A percentile compares a stretch with the other conserved stretches of the same genome.
Conservation (phyloP, 2,329 filamentous ascomycete genomes). For the Didymella segeticola region DNA sequence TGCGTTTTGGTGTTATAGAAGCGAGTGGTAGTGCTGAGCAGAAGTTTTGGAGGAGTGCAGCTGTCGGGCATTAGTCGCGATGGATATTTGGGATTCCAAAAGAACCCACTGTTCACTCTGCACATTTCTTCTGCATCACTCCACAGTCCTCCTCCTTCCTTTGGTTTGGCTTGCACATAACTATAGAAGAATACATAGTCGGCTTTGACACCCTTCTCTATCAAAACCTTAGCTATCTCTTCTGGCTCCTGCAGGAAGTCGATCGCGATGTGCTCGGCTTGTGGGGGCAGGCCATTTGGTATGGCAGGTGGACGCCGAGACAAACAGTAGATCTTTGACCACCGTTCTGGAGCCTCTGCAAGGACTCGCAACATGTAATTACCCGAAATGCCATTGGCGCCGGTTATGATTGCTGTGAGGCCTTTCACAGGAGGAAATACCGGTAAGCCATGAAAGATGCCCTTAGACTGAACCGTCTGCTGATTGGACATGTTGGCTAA, state of each 20-base stretch:
- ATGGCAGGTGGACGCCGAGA: constrained; percentile 56
- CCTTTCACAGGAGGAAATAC: constrained; percentile 52
- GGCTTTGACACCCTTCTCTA: constrained; percentile 42
- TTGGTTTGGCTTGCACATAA: constrained; percentile 60
- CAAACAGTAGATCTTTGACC: constrained; percentile 61
- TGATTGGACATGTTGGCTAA: constrained; percentile 28
- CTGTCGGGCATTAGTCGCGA: constrained; percentile 14
- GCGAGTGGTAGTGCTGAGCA: constrained; percentile 52
- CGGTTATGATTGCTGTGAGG: constrained; percentile 60
- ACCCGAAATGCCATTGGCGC: constrained; percentile 62
- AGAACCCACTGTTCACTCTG: constrained; percentile 51
- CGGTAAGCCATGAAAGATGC: constrained; percentile 60
- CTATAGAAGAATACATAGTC: constrained; percentile 63
- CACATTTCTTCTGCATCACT: constrained; percentile 59
- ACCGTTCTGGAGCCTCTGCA: constrained; percentile 55
- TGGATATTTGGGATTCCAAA: not conserved
- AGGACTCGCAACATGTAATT: constrained; percentile 60
- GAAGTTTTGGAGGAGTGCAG: constrained; percentile 57
- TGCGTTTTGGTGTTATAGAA: constrained; percentile 53
- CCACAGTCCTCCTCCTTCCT: constrained; percentile 55
- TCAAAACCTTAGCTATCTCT: constrained; percentile 47
- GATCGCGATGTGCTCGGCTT: constrained; percentile 53
- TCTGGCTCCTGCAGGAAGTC: constrained; percentile 50
- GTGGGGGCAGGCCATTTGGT: constrained; percentile 39
- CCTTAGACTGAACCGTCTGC: constrained; percentile 38